Percentiles rank a stretch among this genome's conserved stretches.
These are phyloP conservation scores for Aaosphaeria pasadenensis DNA, from an alignment of 2,329 filamentous ascomycete genomes.

Conservation along the genomic window DNA sequence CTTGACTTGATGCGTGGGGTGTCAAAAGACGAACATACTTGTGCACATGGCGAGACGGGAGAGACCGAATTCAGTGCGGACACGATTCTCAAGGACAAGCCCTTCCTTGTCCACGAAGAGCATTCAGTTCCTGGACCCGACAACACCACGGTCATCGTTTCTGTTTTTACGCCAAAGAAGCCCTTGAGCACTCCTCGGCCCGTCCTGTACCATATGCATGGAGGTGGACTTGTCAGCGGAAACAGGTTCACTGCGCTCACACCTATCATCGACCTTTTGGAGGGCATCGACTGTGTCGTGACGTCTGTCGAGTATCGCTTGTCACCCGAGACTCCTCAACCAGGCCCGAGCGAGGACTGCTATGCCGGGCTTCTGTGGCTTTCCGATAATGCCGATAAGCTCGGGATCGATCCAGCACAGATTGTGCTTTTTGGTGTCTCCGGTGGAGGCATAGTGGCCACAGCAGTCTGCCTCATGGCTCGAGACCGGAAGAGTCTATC, in stretches of 20 bases:
- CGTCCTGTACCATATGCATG: neutral
- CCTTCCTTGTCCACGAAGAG: neutral
- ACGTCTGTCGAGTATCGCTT: constrained; percentile 14
- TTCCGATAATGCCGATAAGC: constrained; percentile 6
- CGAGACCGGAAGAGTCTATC: constrained; percentile 8
- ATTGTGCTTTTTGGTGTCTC: constrained; percentile 11
- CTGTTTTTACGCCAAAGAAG: neutral
- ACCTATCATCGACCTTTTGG: constrained; percentile 9
- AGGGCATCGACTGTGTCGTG: constrained; percentile 10
- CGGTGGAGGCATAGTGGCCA: constrained; percentile 10
- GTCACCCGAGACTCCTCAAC: constrained; percentile 10
- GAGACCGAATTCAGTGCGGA: no score
- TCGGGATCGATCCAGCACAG: constrained; percentile 11
- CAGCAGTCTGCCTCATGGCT: constrained; percentile 12
- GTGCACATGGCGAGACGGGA: neutral
- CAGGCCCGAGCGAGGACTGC: constrained; percentile 13
- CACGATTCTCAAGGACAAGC: neutral
- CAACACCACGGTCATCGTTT: neutral
- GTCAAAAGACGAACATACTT: neutral
- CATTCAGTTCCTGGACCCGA: neutral
- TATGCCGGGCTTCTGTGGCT: constrained; percentile 12
- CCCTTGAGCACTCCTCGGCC: neutral
- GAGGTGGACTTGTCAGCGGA: constrained; percentile 11
- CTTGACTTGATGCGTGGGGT: neutral
- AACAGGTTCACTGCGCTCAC: constrained; percentile 12